A percentile compares a stretch with the other conserved stretches of the same genome.
Evolutionary conservation across 1,139 yeast species (phyloP).

Genomic region (Magnusiomyces sp.): DNA sequence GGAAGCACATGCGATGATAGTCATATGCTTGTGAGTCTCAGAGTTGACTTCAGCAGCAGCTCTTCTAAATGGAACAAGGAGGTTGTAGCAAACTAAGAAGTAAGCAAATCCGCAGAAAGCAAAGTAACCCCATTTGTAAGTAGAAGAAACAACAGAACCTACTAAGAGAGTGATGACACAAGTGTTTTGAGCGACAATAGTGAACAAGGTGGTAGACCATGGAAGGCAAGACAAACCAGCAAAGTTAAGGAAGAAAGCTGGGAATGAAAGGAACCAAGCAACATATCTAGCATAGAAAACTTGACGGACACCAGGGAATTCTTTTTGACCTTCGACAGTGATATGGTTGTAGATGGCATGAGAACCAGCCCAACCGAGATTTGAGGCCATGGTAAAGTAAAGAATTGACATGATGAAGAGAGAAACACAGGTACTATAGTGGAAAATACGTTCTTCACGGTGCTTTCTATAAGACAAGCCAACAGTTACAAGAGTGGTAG

Average conservation of each 20-base stretch:
- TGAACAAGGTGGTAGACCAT: slow-evolving; percentile 33
- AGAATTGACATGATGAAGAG: slow-evolving; percentile 41
- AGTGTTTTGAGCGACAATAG: slow-evolving; percentile 41
- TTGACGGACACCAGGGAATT: slow-evolving; percentile 44
- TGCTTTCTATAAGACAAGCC: slow-evolving; percentile 35
- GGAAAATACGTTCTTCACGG: slow-evolving; percentile 37
- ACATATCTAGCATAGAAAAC: slow-evolving; percentile 56
- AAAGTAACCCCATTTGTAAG: slow-evolving; percentile 63
- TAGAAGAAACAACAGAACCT: slow-evolving; percentile 47
- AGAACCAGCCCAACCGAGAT: slow-evolving; percentile 54
- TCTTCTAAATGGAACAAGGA: slow-evolving; percentile 18
- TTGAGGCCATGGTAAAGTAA: slow-evolving; percentile 58
- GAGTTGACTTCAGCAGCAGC: slow-evolving; percentile 16
- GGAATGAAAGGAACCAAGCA: slow-evolving; percentile 62
- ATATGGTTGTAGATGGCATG: slow-evolving; percentile 50
- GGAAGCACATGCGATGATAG: slow-evolving; percentile 17
- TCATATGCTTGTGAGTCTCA: slow-evolving; percentile 3
- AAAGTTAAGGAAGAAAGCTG: slow-evolving; percentile 42
- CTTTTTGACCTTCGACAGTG: slow-evolving; percentile 28
- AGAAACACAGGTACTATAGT: slow-evolving; percentile 41
- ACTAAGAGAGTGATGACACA: slow-evolving; percentile 47
- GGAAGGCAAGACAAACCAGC: slow-evolving; percentile 40
- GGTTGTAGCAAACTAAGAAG: slow-evolving; percentile 20
- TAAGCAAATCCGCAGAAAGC: slow-evolving; percentile 33
- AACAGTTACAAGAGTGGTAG: slow-evolving; percentile 38